phyloP scores from a whole-genome alignment of 441 rosid genomes.

The Cnidoscolus chayamansa region DNA sequence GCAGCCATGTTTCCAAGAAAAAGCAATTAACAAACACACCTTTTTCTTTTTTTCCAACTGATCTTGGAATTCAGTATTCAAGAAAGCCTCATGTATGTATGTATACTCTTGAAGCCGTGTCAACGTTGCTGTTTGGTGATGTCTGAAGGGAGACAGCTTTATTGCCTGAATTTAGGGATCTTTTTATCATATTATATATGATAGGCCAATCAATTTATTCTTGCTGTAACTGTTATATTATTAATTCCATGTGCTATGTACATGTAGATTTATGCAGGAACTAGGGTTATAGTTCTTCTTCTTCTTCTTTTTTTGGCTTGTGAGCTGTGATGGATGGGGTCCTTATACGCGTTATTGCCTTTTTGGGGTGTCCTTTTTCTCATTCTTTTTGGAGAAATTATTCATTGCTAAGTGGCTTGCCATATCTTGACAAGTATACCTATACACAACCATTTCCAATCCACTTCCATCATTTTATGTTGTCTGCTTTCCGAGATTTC shows the following conservation, averaged over 20 bases:
- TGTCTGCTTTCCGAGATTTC: background rate
- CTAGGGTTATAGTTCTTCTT: no score
- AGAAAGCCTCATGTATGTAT: background rate
- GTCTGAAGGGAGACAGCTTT: no score
- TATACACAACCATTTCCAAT: background rate
- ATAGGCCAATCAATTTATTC: no score
- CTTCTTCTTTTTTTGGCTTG: no score
- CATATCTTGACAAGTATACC: slow-evolving; percentile 2
- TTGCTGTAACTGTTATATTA: no score
- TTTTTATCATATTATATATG: no score
- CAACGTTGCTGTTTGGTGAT: no score
- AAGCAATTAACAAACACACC: background rate
- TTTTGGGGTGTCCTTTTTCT: background rate
- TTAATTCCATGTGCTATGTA: no score
- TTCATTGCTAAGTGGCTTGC: background rate
- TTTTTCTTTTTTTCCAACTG: background rate
- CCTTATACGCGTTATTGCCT: background rate
- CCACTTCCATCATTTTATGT: background rate
- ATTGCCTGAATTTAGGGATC: no score
- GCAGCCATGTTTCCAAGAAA: background rate
- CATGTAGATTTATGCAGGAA: no score
- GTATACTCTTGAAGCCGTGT: no score
- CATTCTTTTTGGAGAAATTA: no score
- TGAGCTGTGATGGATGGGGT: background rate
- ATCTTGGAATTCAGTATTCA: background rate